Evolutionary conservation across 108 stramenopile species (phyloP).

Genomic region (Halocafeteria seosinensis): DNA sequence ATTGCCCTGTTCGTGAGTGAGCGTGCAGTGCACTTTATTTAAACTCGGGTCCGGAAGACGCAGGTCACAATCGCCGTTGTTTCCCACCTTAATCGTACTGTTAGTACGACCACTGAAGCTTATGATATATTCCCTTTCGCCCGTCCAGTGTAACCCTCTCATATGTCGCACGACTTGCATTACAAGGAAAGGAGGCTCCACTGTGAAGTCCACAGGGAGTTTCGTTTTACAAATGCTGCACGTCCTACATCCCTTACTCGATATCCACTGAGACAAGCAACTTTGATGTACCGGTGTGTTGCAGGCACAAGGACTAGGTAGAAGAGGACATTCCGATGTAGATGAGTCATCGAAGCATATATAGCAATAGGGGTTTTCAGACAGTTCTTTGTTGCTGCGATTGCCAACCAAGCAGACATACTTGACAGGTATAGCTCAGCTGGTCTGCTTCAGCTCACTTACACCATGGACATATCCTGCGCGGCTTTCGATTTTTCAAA

Average conservation of each 20-base stretch:
- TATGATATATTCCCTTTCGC: constrained; percentile 2
- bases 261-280: neutral
- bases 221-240: neutral
- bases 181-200: neutral
- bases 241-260: neutral
- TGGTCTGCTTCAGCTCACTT: neutral
- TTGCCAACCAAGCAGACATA: neutral
- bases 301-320: neutral
- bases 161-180: neutral
- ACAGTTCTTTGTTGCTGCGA: neutral
- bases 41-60: neutral
- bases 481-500: neutral
- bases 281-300: neutral
- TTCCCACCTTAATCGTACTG: neutral
- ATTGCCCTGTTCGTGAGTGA: neutral
- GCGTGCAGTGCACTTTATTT: neutral
- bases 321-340: neutral
- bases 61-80: neutral
- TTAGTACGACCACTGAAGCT: neutral
- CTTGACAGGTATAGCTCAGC: neutral
- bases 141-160: neutral
- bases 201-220: neutral
- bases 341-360: neutral
- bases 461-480: neutral
- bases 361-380: neutral